Conservation (phyloP, 2,329 filamentous ascomycete species). For the Raffaelea deltoideospora region DNA sequence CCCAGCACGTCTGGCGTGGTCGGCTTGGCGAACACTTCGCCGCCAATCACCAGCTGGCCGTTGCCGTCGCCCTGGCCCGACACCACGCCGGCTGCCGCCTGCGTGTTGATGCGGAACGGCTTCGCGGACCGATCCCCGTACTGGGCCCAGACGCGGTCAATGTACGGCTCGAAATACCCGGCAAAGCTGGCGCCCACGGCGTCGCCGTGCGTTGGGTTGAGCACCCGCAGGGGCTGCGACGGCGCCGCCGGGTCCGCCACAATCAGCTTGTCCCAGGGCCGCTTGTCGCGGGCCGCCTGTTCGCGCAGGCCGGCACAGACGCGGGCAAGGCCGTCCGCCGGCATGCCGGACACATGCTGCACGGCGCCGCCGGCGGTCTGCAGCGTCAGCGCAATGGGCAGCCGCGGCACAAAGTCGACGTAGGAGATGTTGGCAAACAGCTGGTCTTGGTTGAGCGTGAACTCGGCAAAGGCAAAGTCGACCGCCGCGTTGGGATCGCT, state of each 20-base stretch:
- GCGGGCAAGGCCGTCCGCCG: conserved; percentile 36
- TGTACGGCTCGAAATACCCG: conserved; percentile 26
- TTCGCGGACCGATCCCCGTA: conserved; percentile 17
- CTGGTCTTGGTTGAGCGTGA: conserved; percentile 40
- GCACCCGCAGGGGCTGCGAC: conserved; percentile 19
- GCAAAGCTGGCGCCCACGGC: conserved; percentile 27
- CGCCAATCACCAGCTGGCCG: conserved; percentile 21
- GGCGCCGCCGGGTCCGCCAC: conserved; percentile 14
- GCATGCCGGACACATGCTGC: conserved; percentile 43
- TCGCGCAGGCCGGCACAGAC: conserved; percentile 37
- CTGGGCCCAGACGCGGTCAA: conserved; percentile 26
- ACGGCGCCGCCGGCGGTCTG: conserved; percentile 22
- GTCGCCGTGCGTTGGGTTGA: conserved; percentile 28
- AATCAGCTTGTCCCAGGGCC: conserved; percentile 45
- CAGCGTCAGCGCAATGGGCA: conserved; percentile 38
- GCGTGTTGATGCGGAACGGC: conserved; percentile 41
- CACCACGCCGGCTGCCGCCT: conserved; percentile 40
- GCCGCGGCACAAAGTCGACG: conserved; percentile 46
- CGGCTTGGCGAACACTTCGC: conserved; percentile 36
- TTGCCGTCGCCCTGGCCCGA: conserved; percentile 29
- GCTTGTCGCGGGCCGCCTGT: conserved; percentile 39
- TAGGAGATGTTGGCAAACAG: conserved; percentile 51
- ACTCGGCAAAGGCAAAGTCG: conserved; percentile 44
- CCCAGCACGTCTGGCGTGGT: conserved; percentile 48
- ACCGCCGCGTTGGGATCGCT: conserved; percentile 36